A percentile compares a stretch with the other conserved stretches of the same genome.
phyloP scores from a whole-genome alignment of 2,329 filamentous ascomycete genomes.

The Cordyceps cicadae region DNA sequence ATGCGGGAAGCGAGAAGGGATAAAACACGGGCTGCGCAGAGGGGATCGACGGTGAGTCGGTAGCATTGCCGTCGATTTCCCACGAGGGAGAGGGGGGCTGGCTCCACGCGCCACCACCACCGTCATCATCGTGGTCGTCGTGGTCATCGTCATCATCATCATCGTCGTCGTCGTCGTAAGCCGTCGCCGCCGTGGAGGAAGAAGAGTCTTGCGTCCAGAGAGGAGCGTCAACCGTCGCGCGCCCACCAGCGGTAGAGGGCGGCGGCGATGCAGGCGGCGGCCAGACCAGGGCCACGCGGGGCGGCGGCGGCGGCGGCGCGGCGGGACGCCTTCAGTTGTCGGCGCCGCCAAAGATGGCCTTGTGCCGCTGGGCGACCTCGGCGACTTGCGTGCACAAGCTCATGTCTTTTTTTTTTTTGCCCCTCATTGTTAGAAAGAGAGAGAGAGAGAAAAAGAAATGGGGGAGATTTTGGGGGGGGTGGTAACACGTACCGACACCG shows the following conservation, averaged over 20 bases:
- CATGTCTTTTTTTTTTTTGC: slow-evolving; percentile 57
- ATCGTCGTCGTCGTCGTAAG: neutral
- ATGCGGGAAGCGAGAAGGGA: slow-evolving; percentile 3
- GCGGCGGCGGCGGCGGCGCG: slow-evolving; percentile 12
- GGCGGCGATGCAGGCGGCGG: slow-evolving; percentile 12
- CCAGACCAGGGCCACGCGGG: slow-evolving; percentile 34
- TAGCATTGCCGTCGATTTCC: neutral
- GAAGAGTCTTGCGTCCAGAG: neutral
- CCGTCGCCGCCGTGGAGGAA: neutral
- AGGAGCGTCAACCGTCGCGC: neutral
- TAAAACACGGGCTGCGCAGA: slow-evolving; percentile 12
- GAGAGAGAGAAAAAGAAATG: no score
- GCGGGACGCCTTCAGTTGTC: slow-evolving; percentile 32
- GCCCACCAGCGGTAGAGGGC: neutral
- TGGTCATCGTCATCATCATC: neutral
- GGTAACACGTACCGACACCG: slow-evolving; percentile 56
- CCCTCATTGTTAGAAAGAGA: neutral
- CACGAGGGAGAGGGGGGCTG: neutral
- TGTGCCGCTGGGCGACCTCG: slow-evolving; percentile 74
- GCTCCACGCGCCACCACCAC: neutral
- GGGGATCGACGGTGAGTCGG: neutral
- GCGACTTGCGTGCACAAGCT: slow-evolving; percentile 69
- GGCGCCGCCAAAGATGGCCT: slow-evolving; percentile 63
- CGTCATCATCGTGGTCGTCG: neutral
- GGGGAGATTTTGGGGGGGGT: neutral